These are phyloP conservation scores for Panellus pusillus DNA, from an alignment of 768 basidiomycete species.

Conservation along the genomic window DNA sequence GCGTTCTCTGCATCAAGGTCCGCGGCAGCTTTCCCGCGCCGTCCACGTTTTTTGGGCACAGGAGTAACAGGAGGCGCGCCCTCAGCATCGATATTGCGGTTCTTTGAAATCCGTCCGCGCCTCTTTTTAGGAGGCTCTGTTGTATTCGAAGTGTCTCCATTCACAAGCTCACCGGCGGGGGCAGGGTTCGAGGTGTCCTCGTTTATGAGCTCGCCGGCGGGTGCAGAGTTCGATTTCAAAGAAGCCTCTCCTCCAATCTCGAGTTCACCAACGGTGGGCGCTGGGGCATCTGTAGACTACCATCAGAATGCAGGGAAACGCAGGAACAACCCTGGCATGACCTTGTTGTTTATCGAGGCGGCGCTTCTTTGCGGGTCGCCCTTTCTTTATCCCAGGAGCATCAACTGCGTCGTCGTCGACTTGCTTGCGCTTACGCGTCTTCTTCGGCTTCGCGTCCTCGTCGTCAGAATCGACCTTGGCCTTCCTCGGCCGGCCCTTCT, in stretches of 20 bases:
- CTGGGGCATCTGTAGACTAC: neutral
- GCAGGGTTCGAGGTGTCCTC: neutral
- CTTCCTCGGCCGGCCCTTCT: conserved; percentile 61
- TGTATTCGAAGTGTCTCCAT: neutral
- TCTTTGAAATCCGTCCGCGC: conserved; percentile 36
- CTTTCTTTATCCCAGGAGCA: conserved; percentile 26
- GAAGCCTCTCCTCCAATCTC: neutral
- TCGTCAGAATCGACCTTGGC: conserved; percentile 21
- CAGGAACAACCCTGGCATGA: neutral
- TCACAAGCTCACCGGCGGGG: neutral
- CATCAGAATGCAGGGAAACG: neutral
- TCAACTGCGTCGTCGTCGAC: conserved; percentile 16
- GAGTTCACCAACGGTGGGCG: neutral
- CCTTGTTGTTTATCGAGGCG: conserved; percentile 7
- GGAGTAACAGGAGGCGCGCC: neutral
- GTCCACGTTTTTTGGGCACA: conserved; percentile 38
- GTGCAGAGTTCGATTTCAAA: neutral
- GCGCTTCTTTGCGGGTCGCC: conserved; percentile 10
- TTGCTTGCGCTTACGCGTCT: conserved; percentile 26
- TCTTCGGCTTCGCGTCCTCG: conserved; percentile 24
- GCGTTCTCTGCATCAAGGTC: conserved; percentile 14
- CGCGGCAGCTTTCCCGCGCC: conserved; percentile 25
- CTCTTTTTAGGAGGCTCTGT: neutral
- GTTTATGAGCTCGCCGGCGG: conserved; percentile 21
- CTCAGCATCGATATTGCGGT: conserved; percentile 1